Evolutionary conservation across 192 early-diverging fungal species (phyloP).

Genomic region (Coemansia furcata): DNA sequence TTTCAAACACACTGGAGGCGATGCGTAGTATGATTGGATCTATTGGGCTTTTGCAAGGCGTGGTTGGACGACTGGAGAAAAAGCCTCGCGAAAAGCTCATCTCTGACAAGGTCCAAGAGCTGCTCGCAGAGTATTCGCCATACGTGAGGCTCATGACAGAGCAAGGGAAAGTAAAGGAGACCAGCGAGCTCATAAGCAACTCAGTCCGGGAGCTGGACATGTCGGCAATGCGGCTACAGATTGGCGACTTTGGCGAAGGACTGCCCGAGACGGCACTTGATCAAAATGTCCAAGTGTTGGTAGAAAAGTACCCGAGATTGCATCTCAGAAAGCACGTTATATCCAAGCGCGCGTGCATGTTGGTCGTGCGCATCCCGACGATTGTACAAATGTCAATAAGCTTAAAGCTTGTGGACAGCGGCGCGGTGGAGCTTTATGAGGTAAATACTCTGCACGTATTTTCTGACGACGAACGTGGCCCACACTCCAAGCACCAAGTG

Average conservation of each 20-base stretch:
- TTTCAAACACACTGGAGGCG: constrained; percentile 34
- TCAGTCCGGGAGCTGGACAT: constrained; percentile 39
- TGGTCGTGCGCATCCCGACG: constrained; percentile 45
- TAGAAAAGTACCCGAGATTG: constrained; percentile 27
- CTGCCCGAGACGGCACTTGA: constrained; percentile 26
- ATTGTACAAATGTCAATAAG: constrained; percentile 40
- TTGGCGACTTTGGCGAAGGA: constrained; percentile 45
- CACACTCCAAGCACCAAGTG: constrained; percentile 36
- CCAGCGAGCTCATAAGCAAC: constrained; percentile 23
- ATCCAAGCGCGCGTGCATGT: constrained; percentile 23
- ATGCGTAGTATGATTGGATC: constrained; percentile 40
- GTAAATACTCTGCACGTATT: constrained; percentile 31
- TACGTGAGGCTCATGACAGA: constrained; percentile 48
- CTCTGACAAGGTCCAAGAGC: constrained; percentile 28
- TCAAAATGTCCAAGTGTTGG: constrained; percentile 17
- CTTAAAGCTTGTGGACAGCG: constrained; percentile 29
- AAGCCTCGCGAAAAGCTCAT: constrained; percentile 47
- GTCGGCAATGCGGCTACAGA: constrained; percentile 47
- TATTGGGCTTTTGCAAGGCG: constrained; percentile 24
- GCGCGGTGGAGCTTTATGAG: constrained; percentile 19
- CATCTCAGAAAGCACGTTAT: constrained; percentile 19
- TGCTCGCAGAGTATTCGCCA: constrained; percentile 33
- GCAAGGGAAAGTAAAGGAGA: constrained; percentile 20
- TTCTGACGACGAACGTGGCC: constrained; percentile 37
- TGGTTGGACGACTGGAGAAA: constrained; percentile 40